These are phyloP conservation scores for Nemania bipapillata DNA, from an alignment of 2,329 filamentous ascomycete species.

Conservation along the genomic window DNA sequence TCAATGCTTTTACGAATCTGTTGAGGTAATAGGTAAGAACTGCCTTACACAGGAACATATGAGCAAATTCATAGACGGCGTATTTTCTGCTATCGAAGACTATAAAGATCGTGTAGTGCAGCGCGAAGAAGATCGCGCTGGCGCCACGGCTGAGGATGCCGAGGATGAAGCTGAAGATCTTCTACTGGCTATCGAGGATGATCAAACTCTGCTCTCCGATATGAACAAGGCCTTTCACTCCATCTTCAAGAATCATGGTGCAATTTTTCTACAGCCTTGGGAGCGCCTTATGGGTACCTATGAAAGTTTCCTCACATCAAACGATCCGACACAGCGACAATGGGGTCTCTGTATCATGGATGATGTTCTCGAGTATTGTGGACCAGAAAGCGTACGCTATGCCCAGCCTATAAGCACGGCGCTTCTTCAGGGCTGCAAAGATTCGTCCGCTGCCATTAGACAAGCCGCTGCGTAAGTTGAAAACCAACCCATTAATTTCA, in stretches of 20 bases:
- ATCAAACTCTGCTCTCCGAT: constrained; percentile 93
- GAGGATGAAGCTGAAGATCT: constrained; percentile 90
- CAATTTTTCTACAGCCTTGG: constrained; percentile 86
- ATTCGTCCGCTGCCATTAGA: constrained; percentile 87
- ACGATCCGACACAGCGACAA: constrained; percentile 90
- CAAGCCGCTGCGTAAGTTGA: constrained; percentile 82
- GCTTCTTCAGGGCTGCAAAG: constrained; percentile 84
- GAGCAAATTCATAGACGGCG: constrained; percentile 85
- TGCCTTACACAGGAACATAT: constrained; percentile 83
- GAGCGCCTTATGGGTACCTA: constrained; percentile 87
- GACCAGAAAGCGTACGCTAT: constrained; percentile 86
- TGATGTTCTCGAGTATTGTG: constrained; percentile 97
- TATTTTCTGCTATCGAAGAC: constrained; percentile 86
- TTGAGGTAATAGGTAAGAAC: constrained; percentile 90
- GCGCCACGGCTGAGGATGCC: constrained; percentile 80
- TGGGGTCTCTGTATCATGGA: constrained; percentile 99
- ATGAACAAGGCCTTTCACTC: constrained; percentile 99
- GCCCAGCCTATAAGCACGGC: constrained; percentile 87
- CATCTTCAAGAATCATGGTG: constrained; percentile 95
- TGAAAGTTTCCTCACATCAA: constrained; percentile 81
- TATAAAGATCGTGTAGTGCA: constrained; percentile 88
- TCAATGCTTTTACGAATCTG: constrained; percentile 98
- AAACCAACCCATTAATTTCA: not conserved
- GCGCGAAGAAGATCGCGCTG: constrained; percentile 82
- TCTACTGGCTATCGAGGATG: constrained; percentile 92